Conservation (phyloP, 176 grass and related monocot genomes). For the Oryza punctata region DNA sequence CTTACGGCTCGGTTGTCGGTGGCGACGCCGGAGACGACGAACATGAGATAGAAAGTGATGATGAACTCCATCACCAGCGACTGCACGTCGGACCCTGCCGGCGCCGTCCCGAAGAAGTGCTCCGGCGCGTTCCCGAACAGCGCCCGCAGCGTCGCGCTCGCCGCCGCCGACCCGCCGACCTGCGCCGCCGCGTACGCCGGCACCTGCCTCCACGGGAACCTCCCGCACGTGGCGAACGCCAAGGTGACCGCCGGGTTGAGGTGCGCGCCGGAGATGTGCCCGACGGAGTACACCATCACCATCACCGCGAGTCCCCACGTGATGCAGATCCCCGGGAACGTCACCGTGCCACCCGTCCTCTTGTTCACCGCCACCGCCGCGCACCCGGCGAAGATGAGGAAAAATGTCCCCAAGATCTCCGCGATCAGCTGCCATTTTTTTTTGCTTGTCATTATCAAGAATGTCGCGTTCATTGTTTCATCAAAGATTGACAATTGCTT, state of each 20-base stretch:
- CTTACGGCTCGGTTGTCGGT: slow-evolving; percentile 88
- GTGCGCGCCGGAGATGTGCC: slow-evolving; percentile 95
- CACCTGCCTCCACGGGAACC: slow-evolving; percentile 86
- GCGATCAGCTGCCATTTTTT: slow-evolving; percentile 60
- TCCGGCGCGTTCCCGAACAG: slow-evolving; percentile 54
- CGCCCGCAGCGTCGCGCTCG: slow-evolving; percentile 62
- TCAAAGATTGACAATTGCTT: background rate
- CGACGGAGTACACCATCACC: slow-evolving; percentile 94
- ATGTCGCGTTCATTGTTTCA: slow-evolving; percentile 1
- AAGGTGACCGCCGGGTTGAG: slow-evolving; percentile 88
- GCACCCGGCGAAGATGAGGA: slow-evolving; percentile 89
- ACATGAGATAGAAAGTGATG: slow-evolving; percentile 96
- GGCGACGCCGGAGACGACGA: slow-evolving; percentile 91
- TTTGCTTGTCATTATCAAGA: background rate
- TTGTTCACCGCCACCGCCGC: slow-evolving; percentile 73
- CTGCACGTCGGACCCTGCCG: slow-evolving; percentile 63
- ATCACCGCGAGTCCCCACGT: slow-evolving; percentile 88
- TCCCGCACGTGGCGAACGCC: slow-evolving; percentile 77
- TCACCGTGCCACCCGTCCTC: slow-evolving; percentile 63
- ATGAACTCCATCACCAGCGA: slow-evolving; percentile 87
- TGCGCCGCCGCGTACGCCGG: slow-evolving; percentile 76
- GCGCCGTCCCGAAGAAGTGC: slow-evolving; percentile 74
- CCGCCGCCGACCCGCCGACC: slow-evolving; percentile 50
- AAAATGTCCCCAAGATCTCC: slow-evolving; percentile 79
- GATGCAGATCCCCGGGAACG: slow-evolving; percentile 83